Percentiles rank a stretch among this genome's conserved stretches.
phyloP scores from a whole-genome alignment of 163 green algal genomes.

The Scenedesmus sp. region DNA sequence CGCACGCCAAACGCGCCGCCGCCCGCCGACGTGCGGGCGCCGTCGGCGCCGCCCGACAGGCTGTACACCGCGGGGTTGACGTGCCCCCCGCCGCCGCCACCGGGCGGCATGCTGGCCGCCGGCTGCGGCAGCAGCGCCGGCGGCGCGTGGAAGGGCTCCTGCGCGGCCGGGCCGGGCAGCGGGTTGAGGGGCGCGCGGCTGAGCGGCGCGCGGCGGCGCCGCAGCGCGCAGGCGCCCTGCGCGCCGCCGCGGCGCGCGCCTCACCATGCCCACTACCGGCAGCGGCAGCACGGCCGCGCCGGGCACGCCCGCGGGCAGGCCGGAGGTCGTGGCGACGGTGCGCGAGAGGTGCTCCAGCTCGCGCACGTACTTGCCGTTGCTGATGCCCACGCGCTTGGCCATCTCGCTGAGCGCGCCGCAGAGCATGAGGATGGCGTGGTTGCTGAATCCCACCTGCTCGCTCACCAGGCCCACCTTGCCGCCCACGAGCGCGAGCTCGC shows the following conservation, averaged over 20 bases:
- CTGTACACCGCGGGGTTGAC: constrained; percentile 6
- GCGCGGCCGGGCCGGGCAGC: neutral
- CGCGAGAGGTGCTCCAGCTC: constrained; percentile 36
- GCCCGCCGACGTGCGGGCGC: neutral
- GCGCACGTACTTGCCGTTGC: constrained; percentile 35
- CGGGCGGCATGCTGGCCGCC: neutral
- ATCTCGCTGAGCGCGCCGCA: constrained; percentile 43
- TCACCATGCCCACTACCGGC: neutral
- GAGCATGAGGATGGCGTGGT: constrained; percentile 45
- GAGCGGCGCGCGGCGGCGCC: neutral
- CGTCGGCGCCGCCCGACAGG: neutral
- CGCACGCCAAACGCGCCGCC: neutral
- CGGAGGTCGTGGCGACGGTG: constrained; percentile 24
- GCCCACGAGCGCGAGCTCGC: constrained; percentile 26
- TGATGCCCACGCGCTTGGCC: constrained; percentile 43
- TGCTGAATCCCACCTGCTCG: constrained; percentile 43
- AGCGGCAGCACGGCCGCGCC: neutral
- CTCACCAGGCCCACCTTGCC: constrained; percentile 30
- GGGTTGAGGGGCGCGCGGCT: neutral
- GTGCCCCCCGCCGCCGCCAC: neutral
- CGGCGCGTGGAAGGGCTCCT: neutral
- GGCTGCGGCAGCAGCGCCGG: constrained; percentile 13
- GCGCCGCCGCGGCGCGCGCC: too few relatives aligned
- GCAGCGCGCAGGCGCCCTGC: too few relatives aligned
- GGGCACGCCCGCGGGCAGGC: constrained; percentile 2